Evolutionary conservation across 768 basidiomycete species (phyloP), one percentile per base, ranked within the genome.

Genomic region (Holtermannia corniformis): DNA sequence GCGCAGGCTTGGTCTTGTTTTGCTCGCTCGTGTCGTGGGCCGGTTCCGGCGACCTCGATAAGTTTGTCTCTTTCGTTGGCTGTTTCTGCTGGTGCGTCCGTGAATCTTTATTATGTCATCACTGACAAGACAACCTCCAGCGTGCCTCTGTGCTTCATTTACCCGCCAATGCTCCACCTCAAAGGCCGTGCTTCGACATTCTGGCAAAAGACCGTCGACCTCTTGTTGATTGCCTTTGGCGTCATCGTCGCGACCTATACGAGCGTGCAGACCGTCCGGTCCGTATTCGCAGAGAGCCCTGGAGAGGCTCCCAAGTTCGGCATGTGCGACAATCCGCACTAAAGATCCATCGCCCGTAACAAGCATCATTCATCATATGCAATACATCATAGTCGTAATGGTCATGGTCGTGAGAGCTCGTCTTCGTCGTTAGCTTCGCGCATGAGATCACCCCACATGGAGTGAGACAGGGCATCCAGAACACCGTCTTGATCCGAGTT

Each of bases 11-110:
- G 26, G 73, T 81, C n/a, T 82, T 91, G 72, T 79, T 84, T 47
- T 89, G 86, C 61, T 75, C 75, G 24, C 74, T 85, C 62, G 82
- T 96, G 57, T 75, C 70, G 12, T 85, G 83, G 82, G 73, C 77
- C 12, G 93, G 92, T 14, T 87, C 89, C 12, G 78, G 76, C 28
- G 92, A 95, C 72, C 74, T 97, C 42, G 93, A 97, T 75, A 96
- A 95, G 75, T 95, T 95, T 67, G 92, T 95, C 14, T 82, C 87
- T 14, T 82, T 96, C 62, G 79, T 96, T 54, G 93, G 93, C 45
- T 85, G 86, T 66, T 90, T 91, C 65, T 92, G 92, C 55, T 95
- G 91, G 90, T 90, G 57, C 63, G 86, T 67, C 41, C 12, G 11
- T 10, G 4, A 54, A 69, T 14, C 42, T 51, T 47, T 41, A 7